Evolutionary conservation across 2,329 filamentous ascomycete genomes (phyloP).

Genomic region (Colletotrichum gloeosporioides): DNA sequence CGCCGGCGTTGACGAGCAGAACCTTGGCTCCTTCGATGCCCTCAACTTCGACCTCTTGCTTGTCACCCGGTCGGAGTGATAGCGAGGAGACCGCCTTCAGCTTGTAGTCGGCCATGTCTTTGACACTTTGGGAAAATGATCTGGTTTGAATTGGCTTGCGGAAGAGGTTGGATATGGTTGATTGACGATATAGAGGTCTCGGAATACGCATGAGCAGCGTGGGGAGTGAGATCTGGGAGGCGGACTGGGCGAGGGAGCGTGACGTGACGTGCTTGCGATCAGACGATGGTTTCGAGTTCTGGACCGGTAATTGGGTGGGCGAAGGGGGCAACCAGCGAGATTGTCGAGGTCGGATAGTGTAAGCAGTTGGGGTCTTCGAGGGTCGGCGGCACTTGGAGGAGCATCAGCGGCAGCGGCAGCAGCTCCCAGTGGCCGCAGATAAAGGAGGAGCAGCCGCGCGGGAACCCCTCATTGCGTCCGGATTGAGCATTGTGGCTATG

Average conservation of each 20-base stretch:
- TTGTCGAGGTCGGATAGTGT: background rate
- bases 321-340: background rate
- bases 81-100: constrained; percentile 81
- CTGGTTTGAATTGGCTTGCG: background rate
- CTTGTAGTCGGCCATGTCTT: constrained; percentile 65
- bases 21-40: constrained; percentile 88
- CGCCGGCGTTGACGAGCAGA: constrained; percentile 79
- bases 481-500: background rate
- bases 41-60: constrained; percentile 89
- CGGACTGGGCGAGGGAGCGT: background rate
- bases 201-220: constrained; percentile 12
- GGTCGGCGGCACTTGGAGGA: background rate
- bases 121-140: constrained; percentile 29
- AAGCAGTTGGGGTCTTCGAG: background rate
- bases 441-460: background rate
- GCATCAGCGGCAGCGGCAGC: background rate
- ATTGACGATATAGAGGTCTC: background rate
- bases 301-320: background rate
- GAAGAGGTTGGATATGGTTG: background rate
- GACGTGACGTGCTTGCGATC: background rate
- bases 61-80: constrained; percentile 78
- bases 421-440: background rate
- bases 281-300: background rate
- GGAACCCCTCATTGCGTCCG: background rate
- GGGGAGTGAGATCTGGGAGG: background rate